Conservation (phyloP, 1,139 yeast genomes). For the Geotrichum siamense region DNA sequence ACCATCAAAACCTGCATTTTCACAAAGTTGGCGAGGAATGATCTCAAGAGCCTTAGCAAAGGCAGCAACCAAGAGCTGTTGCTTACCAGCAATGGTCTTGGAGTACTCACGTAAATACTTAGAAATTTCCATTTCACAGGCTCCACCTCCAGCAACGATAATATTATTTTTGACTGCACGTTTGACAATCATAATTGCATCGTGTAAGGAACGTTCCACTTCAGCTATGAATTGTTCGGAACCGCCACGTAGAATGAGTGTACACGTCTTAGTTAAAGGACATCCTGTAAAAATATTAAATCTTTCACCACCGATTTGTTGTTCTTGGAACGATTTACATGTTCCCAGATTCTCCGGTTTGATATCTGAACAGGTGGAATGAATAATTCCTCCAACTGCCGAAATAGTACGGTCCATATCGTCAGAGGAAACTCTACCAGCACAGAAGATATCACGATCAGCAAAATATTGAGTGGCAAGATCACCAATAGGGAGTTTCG, state of each 20-base stretch:
- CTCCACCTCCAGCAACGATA: slow-evolving; percentile 98
- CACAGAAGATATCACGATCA: slow-evolving; percentile 92
- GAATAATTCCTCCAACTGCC: slow-evolving; percentile 91
- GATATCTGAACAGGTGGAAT: slow-evolving; percentile 83
- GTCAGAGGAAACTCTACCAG: slow-evolving; percentile 85
- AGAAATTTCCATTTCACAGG: slow-evolving; percentile 95
- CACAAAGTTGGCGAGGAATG: slow-evolving; percentile 95
- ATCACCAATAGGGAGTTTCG: slow-evolving; percentile 96
- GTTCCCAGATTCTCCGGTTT: slow-evolving; percentile 69
- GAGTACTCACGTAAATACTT: slow-evolving; percentile 81
- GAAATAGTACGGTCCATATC: slow-evolving; percentile 88
- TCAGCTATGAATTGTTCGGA: slow-evolving; percentile 98
- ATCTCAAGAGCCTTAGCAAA: slow-evolving; percentile 93
- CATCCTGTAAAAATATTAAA: slow-evolving; percentile 90
- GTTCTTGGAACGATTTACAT: slow-evolving; percentile 81
- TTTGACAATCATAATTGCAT: slow-evolving; percentile 97
- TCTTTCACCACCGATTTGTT: slow-evolving; percentile 92
- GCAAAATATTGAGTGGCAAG: slow-evolving; percentile 97
- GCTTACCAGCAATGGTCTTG: slow-evolving; percentile 87
- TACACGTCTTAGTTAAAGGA: slow-evolving; percentile 88
- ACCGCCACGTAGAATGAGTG: slow-evolving; percentile 90
- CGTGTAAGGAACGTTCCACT: slow-evolving; percentile 94
- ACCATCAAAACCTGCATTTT: slow-evolving; percentile 96
- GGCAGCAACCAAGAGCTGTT: slow-evolving; percentile 83
- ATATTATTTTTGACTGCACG: slow-evolving; percentile 81